These are phyloP conservation scores for Sphagnum fallax DNA, from an alignment of 228 moss, liverwort and hornwort species.

Conservation along the genomic window DNA sequence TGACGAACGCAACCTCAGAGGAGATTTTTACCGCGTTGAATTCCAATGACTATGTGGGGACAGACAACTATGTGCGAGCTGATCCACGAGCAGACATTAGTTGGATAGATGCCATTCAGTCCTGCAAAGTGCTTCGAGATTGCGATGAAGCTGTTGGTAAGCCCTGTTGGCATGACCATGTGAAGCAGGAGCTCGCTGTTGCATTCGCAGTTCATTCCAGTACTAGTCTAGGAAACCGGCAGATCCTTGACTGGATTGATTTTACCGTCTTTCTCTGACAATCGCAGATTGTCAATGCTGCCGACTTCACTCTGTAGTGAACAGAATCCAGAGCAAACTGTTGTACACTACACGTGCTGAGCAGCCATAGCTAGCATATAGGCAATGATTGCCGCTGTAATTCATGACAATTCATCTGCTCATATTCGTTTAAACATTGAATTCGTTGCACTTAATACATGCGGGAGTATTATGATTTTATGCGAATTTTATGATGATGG, in stretches of 20 bases:
- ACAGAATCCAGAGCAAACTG: no score
- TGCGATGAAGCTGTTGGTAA: neutral
- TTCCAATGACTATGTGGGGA: neutral
- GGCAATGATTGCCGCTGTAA: no score
- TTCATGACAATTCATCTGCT: no score
- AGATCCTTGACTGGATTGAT: conserved; percentile 8
- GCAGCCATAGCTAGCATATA: no score
- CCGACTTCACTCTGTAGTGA: no score
- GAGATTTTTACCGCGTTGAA: conserved; percentile 4
- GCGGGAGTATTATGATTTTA: no score
- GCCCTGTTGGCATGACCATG: neutral
- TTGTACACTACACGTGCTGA: no score
- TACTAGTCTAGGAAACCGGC: conserved; percentile 3
- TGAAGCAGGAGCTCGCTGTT: conserved; percentile 10
- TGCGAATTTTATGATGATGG: no score
- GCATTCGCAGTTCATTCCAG: conserved; percentile 8
- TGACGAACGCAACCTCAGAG: conserved; percentile 11
- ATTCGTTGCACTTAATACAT: no score
- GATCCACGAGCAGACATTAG: neutral
- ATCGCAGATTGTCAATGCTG: neutral
- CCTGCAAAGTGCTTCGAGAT: conserved; percentile 9
- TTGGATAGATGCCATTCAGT: conserved; percentile 1
- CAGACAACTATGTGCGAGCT: conserved; percentile 2
- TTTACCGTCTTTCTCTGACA: neutral
- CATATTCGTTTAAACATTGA: no score